These are phyloP conservation scores for Naganishia vishniacii DNA, from an alignment of 768 basidiomycete species.

Conservation along the genomic window DNA sequence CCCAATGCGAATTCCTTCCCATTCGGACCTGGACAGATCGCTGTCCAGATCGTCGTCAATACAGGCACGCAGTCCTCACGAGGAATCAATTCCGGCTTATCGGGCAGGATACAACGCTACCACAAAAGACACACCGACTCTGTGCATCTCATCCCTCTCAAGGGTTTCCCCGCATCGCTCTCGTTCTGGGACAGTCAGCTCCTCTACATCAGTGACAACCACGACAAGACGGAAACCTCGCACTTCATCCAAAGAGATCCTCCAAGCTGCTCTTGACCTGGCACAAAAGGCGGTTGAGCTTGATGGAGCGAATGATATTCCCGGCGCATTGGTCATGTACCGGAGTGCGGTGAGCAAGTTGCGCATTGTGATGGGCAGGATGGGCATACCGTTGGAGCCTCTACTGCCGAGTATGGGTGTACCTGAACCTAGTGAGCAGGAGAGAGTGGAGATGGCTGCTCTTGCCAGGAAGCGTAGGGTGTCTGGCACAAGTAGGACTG, in stretches of 20 bases:
- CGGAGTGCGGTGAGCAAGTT: constrained; percentile 42
- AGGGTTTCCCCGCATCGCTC: neutral
- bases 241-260: constrained; percentile 40
- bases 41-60: no score
- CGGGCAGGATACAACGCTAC: no score
- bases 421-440: constrained; percentile 17
- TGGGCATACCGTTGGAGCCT: constrained; percentile 38
- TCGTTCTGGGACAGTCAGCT: neutral
- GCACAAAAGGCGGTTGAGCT: constrained; percentile 45
- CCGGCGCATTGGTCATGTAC: constrained; percentile 41
- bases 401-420: constrained; percentile 19
- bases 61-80: no score
- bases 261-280: constrained; percentile 45
- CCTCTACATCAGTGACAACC: neutral
- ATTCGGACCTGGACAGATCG: no score
- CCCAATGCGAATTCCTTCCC: no score
- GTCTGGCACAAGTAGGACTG: constrained; percentile 7
- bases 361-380: constrained; percentile 44
- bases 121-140: no score
- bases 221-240: constrained; percentile 20
- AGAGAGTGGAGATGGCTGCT: constrained; percentile 22
- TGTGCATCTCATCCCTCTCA: no score
- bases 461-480: constrained; percentile 26
- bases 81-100: no score
- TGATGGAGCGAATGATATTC: constrained; percentile 46